Conservation (phyloP, 1,139 yeast genomes). For the Hansenula anomala region DNA sequence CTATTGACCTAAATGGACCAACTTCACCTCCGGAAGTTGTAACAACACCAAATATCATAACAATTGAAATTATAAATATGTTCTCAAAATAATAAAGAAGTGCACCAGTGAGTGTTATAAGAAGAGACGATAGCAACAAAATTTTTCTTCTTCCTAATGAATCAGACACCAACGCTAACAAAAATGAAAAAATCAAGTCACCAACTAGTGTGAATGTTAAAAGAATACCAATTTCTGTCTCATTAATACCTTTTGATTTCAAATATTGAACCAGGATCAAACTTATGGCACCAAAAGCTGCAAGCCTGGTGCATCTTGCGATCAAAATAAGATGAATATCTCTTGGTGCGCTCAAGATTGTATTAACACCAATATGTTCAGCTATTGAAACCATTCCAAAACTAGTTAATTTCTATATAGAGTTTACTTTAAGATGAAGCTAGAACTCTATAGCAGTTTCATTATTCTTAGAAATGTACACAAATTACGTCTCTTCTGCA, state of each 20-base stretch:
- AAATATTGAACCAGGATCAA: conserved; percentile 46
- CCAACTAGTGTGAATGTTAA: conserved; percentile 82
- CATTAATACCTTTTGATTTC: conserved; percentile 48
- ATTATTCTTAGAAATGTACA: no score
- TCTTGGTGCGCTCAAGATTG: conserved; percentile 24
- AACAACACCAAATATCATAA: conserved; percentile 66
- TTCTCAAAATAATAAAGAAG: conserved; percentile 51
- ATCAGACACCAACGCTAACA: conserved; percentile 75
- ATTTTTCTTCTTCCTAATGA: conserved; percentile 66
- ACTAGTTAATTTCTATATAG: no score
- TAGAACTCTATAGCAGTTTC: no score
- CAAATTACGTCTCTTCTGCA: no score
- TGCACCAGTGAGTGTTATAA: conserved; percentile 70
- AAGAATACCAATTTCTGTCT: conserved; percentile 64
- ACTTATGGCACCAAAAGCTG: conserved; percentile 39
- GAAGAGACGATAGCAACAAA: conserved; percentile 56
- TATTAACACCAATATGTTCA: conserved; percentile 8
- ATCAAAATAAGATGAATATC: conserved; percentile 31
- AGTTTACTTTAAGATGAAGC: no score
- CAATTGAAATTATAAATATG: conserved; percentile 51
- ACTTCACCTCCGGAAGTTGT: conserved; percentile 92
- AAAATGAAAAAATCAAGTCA: conserved; percentile 68
- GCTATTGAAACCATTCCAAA: neutral
- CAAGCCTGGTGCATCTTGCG: conserved; percentile 33
- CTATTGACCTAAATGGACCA: conserved; percentile 88